Conservation (phyloP, 345 rosid species). For the Salix koriyanagi region DNA sequence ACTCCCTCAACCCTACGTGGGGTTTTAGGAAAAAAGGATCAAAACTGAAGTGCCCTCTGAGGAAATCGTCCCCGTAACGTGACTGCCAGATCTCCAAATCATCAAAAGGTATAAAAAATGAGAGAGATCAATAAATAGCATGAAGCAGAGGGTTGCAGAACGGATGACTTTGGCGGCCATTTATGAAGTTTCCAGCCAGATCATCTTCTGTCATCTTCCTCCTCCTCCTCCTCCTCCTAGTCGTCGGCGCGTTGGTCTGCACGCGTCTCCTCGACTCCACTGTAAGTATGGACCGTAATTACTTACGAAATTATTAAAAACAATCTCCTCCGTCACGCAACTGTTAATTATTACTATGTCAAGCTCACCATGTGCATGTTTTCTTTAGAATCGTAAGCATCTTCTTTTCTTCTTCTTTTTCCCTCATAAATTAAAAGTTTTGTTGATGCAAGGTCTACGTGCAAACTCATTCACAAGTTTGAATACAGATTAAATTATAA, state of each 20-base stretch:
- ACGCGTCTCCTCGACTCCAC: conserved; percentile 56
- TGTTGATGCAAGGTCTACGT: too few species aligned
- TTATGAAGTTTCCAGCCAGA: conserved; percentile 36
- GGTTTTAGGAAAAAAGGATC: too few species aligned
- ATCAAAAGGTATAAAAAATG: not conserved
- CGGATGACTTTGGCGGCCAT: conserved; percentile 31
- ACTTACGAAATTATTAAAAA: not conserved
- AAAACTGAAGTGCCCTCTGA: too few species aligned
- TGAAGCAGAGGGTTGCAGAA: conserved; percentile 26
- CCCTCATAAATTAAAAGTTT: too few species aligned
- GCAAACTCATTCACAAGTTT: too few species aligned
- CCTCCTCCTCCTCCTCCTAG: conserved; percentile 43
- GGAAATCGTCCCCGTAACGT: not conserved
- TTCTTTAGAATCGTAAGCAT: too few species aligned
- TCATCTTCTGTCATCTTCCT: conserved; percentile 37
- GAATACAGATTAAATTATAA: too few species aligned
- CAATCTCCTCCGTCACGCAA: too few species aligned
- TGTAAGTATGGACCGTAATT: conserved; percentile 27
- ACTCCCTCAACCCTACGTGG: too few species aligned
- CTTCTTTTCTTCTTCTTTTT: too few species aligned
- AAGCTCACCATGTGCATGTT: too few species aligned
- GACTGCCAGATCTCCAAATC: not conserved
- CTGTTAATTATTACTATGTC: not conserved
- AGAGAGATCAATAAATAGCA: not conserved
- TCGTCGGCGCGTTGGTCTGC: conserved; percentile 63